Percentiles rank a stretch among this genome's conserved stretches.
These are phyloP conservation scores for Scheffersomyces stambukii DNA, from an alignment of 1,139 yeast genomes.

Conservation along the genomic window DNA sequence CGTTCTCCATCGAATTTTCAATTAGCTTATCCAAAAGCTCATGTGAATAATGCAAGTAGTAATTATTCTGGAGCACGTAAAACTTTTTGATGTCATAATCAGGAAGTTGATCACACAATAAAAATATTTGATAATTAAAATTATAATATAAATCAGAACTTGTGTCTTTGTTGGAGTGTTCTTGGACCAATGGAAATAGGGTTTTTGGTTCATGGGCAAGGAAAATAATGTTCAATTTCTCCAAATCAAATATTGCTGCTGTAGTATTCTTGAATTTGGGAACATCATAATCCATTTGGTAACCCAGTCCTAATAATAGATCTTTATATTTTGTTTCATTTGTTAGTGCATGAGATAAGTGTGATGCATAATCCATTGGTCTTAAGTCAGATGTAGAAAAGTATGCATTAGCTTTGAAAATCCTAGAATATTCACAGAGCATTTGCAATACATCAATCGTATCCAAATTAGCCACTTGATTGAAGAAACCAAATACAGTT, in stretches of 20 bases:
- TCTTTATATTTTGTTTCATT: conserved; percentile 4
- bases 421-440: conserved; percentile 41
- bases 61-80: conserved; percentile 5
- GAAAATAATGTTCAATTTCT: conserved; percentile 7
- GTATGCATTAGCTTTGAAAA: conserved; percentile 41
- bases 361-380: conserved; percentile 44
- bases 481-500: conserved; percentile 21
- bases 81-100: conserved; percentile 7
- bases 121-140: conserved; percentile 15
- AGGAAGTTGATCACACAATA: no score
- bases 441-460: conserved; percentile 12
- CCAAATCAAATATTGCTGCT: conserved; percentile 5
- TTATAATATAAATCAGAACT: conserved; percentile 17
- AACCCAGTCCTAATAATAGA: conserved; percentile 24
- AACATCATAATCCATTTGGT: conserved; percentile 17
- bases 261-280: conserved; percentile 5
- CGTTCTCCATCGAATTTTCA: conserved; percentile 3
- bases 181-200: conserved; percentile 1
- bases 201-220: conserved; percentile 4
- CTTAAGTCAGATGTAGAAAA: conserved; percentile 28
- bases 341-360: conserved; percentile 31
- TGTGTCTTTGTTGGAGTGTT: conserved; percentile 10
- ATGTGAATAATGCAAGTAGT: conserved; percentile 6
- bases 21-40: conserved; percentile 9
- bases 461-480: conserved; percentile 8